Base-by-base conservation (phyloP, 352 stramenopile genomes). In the Globisporangium rhizosaccharum region DNA sequence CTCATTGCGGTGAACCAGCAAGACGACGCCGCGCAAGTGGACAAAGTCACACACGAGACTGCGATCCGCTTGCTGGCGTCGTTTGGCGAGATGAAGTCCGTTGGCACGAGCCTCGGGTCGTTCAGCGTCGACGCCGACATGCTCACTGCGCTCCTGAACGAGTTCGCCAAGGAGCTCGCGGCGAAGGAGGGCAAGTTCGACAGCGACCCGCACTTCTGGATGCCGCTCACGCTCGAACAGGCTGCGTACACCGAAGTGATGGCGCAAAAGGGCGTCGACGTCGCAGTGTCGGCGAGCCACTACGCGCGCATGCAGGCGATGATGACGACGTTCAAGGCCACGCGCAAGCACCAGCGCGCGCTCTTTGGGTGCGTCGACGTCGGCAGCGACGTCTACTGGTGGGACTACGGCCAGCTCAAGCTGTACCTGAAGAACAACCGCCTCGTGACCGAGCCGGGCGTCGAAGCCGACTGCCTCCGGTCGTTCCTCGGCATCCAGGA, bases 131-230 rank as follows among this genome's bases (percentile, higher is more conserved):
- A 95, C 64, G 74, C 90, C 1, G 82, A 94, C 50, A 97, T 98
- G 74, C 76, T 98, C 15, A 44, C 68, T 39, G 92, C 92, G 36
- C 73, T 99, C n/a, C 75, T 97, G 37, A 75, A 69, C 42, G 97
- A 99, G 67, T 99, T 98, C 67, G 67, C 69, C 14, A 72, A 79
- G 50, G 96, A 99, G 67, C 75, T 99, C 11, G 57, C 45, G 0
- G 67, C 77, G 46, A 98, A 98, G 71, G 70, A 78, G 33, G 97
- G 90, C 65, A 98, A 99, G 68, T 87, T 97, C 28, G 93, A 98
- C 79, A 98, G 90, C 46, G 96, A 99, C 82, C 96, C 96, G 42
- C 95, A 99, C 74, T 98, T 99, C 62, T 99, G 97, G 97, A 99
- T 99, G 96, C 95, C 96, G 26, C 71, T 99, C 9, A 99, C 96